Percentiles rank a stretch among this genome's conserved stretches.
Evolutionary conservation across 2,329 filamentous ascomycete species (phyloP).

Genomic region (Helicocarpus griseus): DNA sequence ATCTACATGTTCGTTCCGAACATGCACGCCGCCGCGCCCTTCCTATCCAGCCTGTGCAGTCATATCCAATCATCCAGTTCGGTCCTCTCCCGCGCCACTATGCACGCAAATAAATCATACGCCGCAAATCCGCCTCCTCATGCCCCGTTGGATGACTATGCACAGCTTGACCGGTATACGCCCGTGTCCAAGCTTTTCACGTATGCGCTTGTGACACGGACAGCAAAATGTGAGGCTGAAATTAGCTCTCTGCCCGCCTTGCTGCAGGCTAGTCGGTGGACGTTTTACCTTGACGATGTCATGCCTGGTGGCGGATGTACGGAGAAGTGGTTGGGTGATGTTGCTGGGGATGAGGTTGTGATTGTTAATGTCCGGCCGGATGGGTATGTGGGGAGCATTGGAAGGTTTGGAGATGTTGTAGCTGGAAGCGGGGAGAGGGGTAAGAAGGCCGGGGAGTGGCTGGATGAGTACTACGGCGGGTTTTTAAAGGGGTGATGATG

Average conservation of each 20-base stretch:
- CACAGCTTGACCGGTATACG: slow-evolving; percentile 59
- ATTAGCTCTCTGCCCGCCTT: slow-evolving; percentile 54
- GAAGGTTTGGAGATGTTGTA: slow-evolving; percentile 24
- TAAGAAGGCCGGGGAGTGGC: slow-evolving; percentile 31
- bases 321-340: slow-evolving; percentile 58
- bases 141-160: slow-evolving; percentile 55
- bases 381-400: slow-evolving; percentile 61
- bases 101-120: slow-evolving; percentile 54
- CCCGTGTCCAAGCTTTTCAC: slow-evolving; percentile 60
- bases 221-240: slow-evolving; percentile 54
- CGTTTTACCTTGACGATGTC: slow-evolving; percentile 60
- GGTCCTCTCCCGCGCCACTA: slow-evolving; percentile 51
- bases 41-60: slow-evolving; percentile 51
- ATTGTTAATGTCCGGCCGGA: slow-evolving; percentile 63
- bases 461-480: slow-evolving; percentile 41
- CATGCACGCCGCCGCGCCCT: slow-evolving; percentile 45
- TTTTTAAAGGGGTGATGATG: slow-evolving; percentile 2
- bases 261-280: slow-evolving; percentile 58
- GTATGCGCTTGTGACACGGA: slow-evolving; percentile 57
- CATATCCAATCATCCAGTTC: slow-evolving; percentile 43
- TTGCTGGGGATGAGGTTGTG: slow-evolving; percentile 49
- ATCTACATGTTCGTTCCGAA: slow-evolving; percentile 62
- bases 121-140: slow-evolving; percentile 46
- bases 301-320: slow-evolving; percentile 46
- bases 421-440: slow-evolving; percentile 22